Conservation (phyloP, 768 basidiomycete species). For the Lactifluus volemus region DNA sequence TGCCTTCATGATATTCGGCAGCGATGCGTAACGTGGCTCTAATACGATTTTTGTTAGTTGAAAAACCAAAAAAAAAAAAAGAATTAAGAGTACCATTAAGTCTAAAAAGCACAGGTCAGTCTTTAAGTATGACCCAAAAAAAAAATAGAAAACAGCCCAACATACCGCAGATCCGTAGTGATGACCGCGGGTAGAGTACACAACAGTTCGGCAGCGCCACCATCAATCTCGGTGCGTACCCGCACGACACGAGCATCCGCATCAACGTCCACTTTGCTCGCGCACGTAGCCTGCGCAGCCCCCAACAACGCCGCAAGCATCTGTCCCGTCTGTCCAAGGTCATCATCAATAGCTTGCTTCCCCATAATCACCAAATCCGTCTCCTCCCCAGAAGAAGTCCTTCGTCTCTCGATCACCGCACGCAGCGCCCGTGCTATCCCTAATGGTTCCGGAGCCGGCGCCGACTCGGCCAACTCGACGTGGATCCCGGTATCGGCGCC, state of each 20-base stretch:
- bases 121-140: too few species aligned
- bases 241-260: conserved; percentile 50
- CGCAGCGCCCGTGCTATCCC: conserved; percentile 81
- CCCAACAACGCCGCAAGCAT: conserved; percentile 91
- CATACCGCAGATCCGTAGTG: conserved; percentile 88
- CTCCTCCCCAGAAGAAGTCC: conserved; percentile 31
- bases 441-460: conserved; percentile 79
- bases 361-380: conserved; percentile 91
- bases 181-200: conserved; percentile 77
- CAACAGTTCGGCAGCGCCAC: conserved; percentile 77
- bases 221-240: conserved; percentile 89
- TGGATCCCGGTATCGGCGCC: conserved; percentile 92
- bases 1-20: conserved; percentile 98
- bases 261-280: conserved; percentile 76
- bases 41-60: background rate
- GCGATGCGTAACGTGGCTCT: conserved; percentile 97
- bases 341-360: conserved; percentile 98
- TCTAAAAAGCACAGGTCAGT: conserved; percentile 28
- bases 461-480: conserved; percentile 70
- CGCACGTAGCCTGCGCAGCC: conserved; percentile 94
- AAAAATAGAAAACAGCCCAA: background rate
- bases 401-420: conserved; percentile 59
- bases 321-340: conserved; percentile 91
- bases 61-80: background rate
- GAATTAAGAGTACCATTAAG: conserved; percentile 51